Percentiles rank a stretch among this genome's conserved stretches.
Conservation (phyloP, 2,329 filamentous ascomycete genomes). For the Aspergillus neoniger region DNA sequence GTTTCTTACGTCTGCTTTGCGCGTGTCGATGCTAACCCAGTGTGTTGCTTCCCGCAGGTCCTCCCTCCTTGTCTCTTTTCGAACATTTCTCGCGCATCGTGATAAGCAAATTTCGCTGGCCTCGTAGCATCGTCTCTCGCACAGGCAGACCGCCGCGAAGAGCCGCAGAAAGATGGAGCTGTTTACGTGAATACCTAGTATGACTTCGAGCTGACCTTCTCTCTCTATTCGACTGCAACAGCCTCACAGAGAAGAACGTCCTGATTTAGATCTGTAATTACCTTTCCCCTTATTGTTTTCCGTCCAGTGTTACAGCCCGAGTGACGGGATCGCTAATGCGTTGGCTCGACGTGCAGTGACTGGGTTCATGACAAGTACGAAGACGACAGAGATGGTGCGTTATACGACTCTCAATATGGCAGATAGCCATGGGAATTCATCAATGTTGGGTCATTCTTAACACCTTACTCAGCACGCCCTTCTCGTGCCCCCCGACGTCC, state of each 20-base stretch:
- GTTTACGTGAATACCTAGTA: conserved; percentile 37
- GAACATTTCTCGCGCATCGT: conserved; percentile 42
- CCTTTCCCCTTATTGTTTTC: not conserved
- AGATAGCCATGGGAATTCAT: not conserved
- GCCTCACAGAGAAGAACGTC: conserved; percentile 48
- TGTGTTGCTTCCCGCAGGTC: conserved; percentile 34
- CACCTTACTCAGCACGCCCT: conserved; percentile 39
- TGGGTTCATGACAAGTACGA: conserved; percentile 94
- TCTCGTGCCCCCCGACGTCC: conserved; percentile 47
- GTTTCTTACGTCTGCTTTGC: not conserved
- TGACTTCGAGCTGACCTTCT: conserved; percentile 50
- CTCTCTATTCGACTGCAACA: conserved; percentile 41
- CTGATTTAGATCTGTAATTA: conserved; percentile 50
- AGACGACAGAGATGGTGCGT: conserved; percentile 62
- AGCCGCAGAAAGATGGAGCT: conserved; percentile 36
- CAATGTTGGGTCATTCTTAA: conserved; percentile 20
- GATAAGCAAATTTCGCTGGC: conserved; percentile 35
- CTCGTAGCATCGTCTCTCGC: conserved; percentile 28
- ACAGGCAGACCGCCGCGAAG: conserved; percentile 28
- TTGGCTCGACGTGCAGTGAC: conserved; percentile 58
- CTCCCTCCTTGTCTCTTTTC: conserved; percentile 45
- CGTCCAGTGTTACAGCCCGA: not conserved
- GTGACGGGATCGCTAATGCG: conserved; percentile 2
- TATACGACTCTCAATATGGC: conserved; percentile 13
- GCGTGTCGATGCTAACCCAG: conserved; percentile 14